These are phyloP conservation scores for Hibiscus trionum DNA, from an alignment of 345 rosid species.

Conservation along the genomic window DNA sequence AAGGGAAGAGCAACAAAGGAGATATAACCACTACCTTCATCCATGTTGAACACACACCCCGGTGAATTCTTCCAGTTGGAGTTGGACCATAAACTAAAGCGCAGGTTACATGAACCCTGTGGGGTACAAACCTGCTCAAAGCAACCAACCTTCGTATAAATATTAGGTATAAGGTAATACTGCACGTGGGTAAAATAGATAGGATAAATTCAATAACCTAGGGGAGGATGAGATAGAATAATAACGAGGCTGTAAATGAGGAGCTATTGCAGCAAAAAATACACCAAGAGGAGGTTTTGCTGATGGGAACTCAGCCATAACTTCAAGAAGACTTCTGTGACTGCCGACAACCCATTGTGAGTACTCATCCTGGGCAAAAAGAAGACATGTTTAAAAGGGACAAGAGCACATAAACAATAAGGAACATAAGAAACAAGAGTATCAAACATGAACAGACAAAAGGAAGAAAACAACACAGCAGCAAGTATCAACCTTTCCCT, in stretches of 20 bases:
- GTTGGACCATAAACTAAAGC: slow-evolving; percentile 82
- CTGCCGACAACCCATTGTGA: slow-evolving; percentile 76
- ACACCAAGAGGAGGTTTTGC: slow-evolving; percentile 91
- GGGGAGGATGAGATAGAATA: slow-evolving; percentile 97
- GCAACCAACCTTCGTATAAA: slow-evolving; percentile 1
- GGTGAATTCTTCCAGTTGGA: slow-evolving; percentile 78
- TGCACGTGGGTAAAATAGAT: neutral
- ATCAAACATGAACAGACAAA: neutral
- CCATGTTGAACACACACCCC: slow-evolving; percentile 97
- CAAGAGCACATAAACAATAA: neutral
- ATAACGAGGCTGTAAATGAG: slow-evolving; percentile 85
- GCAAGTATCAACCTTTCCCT: slow-evolving; percentile 46
- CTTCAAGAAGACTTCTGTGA: slow-evolving; percentile 95
- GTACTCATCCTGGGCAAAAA: slow-evolving; percentile 63
- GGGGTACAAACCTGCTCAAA: slow-evolving; percentile 49
- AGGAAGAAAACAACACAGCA: neutral
- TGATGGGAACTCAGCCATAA: slow-evolving; percentile 84
- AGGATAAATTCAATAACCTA: slow-evolving; percentile 31
- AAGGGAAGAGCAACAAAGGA: neutral
- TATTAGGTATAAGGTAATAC: neutral
- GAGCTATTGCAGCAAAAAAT: slow-evolving; percentile 84
- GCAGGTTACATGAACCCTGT: slow-evolving; percentile 84
- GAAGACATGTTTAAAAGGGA: neutral
- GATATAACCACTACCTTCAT: slow-evolving; percentile 48
- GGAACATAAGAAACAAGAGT: neutral